These are phyloP conservation scores for Epichloe gansuensis DNA, from an alignment of 2,329 filamentous ascomycete species.

Conservation along the genomic window DNA sequence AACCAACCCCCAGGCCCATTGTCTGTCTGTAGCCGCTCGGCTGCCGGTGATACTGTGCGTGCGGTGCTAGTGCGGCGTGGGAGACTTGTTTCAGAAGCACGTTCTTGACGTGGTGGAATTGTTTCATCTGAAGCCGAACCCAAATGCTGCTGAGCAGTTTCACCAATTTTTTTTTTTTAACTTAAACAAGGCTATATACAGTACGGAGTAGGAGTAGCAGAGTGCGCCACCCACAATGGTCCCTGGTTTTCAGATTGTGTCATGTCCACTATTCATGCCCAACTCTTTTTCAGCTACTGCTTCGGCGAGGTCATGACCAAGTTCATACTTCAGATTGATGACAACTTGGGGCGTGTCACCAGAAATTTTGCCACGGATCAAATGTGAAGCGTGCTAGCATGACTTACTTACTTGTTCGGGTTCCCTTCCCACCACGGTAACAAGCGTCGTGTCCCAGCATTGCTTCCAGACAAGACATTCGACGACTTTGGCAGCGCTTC, in stretches of 20 bases:
- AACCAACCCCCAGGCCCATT: not conserved
- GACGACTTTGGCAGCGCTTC: not conserved
- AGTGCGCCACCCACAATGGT: not conserved
- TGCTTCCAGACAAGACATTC: not conserved
- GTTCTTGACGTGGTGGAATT: too few species aligned
- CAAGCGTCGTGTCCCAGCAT: too few species aligned
- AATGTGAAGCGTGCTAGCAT: not conserved
- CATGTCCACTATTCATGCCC: not conserved
- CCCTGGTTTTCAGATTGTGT: not conserved
- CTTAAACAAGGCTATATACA: not conserved
- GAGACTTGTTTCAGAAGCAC: too few species aligned
- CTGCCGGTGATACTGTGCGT: not conserved
- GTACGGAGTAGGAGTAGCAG: not conserved
- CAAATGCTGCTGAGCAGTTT: not conserved
- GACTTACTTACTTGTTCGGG: not conserved
- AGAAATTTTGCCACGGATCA: too few species aligned
- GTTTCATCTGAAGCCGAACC: too few species aligned
- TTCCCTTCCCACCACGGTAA: not conserved
- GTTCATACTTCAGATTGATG: too few species aligned
- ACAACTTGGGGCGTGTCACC: not conserved
- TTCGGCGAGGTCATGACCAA: too few species aligned
- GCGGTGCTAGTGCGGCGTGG: too few species aligned
- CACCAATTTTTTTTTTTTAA: not conserved
- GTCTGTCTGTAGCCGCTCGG: too few species aligned
- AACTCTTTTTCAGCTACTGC: not conserved